Base-by-base conservation (phyloP, 2,329 filamentous ascomycete genomes). In the Sporothrix curviconia region DNA sequence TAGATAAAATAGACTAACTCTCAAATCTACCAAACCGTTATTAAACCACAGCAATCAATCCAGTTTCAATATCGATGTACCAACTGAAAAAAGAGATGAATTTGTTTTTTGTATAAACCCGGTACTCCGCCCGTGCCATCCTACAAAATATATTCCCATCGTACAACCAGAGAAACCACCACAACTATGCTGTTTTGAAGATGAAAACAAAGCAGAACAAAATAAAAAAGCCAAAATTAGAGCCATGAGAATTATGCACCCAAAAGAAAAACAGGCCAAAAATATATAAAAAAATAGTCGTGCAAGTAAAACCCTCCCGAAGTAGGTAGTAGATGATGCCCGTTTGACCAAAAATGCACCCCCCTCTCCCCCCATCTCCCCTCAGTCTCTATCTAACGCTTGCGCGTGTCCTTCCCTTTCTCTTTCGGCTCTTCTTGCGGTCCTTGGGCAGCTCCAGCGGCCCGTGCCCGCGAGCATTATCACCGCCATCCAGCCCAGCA, bases 401-500 rank as follows among this genome's bases (percentile, higher is more conserved):
- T 82, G 59, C 81, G 72, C 40, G 74, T 80, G 60, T 84, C 81
- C 62, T 79, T 82, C 53, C 80, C 65, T 74, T 77, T 69, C 75
- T 82, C 70, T 76, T 83, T 70, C 81, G 85, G 36, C 76, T 76
- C 70, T 79, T 84, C 69, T 82, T 85, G 69, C 81, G 84, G 64
- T 86, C 83, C 70, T 78, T 83, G 5, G 84, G 84, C 30, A 86
- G 67, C 62, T 86, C 83, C 57, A 86, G 70, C 52, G 81, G 76
- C n/a, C n/a, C 24, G 81, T 82, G 49, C 79, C 76, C 64, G 80
- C 79, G 22, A 86, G 73, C 67, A 78, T 76, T n/a, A n/a, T n/a
- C 62, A 73, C 84, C 46, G 79, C 78, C 84, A 92, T 89, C 57
- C 82, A 80, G 36, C 75, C 74, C 52, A 94, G 73, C 79, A 94